Evolutionary conservation across 140 eudicot species (phyloP).

Genomic region (Senecio squalidus): DNA sequence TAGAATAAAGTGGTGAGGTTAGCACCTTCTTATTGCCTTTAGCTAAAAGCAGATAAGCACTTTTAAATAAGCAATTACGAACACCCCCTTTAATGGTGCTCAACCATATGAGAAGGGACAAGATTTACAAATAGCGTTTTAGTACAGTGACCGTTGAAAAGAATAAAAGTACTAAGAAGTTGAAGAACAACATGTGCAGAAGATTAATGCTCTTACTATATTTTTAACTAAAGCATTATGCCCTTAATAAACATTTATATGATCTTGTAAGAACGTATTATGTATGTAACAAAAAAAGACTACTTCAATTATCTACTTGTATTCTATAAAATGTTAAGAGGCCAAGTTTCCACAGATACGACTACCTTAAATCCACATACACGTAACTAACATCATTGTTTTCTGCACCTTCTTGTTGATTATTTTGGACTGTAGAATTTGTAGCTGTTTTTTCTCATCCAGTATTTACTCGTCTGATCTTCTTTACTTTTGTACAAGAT

Average conservation of each 20-base stretch:
- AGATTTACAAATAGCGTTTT: conserved; percentile 1
- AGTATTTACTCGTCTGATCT: background rate
- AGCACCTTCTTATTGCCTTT: no score
- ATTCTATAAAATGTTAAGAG: conserved; percentile 24
- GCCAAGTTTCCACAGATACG: conserved; percentile 2
- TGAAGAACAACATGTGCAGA: conserved; percentile 20
- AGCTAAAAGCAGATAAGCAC: no score
- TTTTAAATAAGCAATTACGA: no score
- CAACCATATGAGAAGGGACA: conserved; percentile 1
- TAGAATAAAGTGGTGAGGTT: no score
- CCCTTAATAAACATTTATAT: conserved; percentile 19
- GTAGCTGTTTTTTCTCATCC: conserved; percentile 10
- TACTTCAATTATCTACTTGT: conserved; percentile 33
- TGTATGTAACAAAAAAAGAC: conserved; percentile 39
- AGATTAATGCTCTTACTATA: conserved; percentile 18
- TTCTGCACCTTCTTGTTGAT: conserved; percentile 16
- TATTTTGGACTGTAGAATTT: conserved; percentile 10
- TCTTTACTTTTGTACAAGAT: conserved; percentile 23
- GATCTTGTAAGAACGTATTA: conserved; percentile 19
- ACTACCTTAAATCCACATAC: background rate
- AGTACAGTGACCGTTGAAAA: conserved; percentile 10
- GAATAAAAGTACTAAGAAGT: conserved; percentile 10
- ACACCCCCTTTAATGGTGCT: conserved; percentile 1
- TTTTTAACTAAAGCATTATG: conserved; percentile 10
- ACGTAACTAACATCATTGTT: background rate